Conservation (phyloP, 2,329 filamentous ascomycete genomes). For the Dactylellina parvicollis region DNA sequence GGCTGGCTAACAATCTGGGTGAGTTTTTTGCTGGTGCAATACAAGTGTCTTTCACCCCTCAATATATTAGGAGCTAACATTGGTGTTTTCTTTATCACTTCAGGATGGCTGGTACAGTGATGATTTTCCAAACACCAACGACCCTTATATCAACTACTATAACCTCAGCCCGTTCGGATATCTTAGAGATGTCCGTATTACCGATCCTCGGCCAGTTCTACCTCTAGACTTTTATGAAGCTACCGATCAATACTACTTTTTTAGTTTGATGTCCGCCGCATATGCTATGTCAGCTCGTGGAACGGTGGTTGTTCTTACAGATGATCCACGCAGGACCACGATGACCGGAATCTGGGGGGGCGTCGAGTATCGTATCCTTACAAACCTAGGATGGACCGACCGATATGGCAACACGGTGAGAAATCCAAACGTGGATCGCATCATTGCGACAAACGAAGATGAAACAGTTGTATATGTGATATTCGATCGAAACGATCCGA, state of each 20-base stretch:
- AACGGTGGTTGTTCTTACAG: conserved; percentile 10
- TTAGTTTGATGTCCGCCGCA: conserved; percentile 28
- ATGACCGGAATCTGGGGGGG: conserved; percentile 26
- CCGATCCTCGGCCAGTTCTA: background rate
- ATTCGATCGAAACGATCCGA: conserved; percentile 6
- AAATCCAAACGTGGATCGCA: conserved; percentile 17
- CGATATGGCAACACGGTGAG: background rate
- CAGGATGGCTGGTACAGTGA: conserved; percentile 33
- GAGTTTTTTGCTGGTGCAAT: background rate
- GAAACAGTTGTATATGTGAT: conserved; percentile 6
- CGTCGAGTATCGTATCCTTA: conserved; percentile 11
- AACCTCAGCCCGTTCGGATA: conserved; percentile 13
- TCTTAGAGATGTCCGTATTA: conserved; percentile 18
- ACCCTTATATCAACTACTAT: conserved; percentile 12
- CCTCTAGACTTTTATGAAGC: conserved; percentile 7
- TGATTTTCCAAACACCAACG: background rate
- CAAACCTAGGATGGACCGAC: conserved; percentile 9
- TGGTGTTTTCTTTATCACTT: background rate
- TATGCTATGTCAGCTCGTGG: conserved; percentile 25
- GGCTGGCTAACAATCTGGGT: conserved; percentile 33
- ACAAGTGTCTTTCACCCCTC: background rate
- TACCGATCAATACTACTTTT: conserved; percentile 27
- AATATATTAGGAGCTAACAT: background rate
- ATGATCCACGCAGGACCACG: background rate
- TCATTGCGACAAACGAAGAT: conserved; percentile 19